Base-by-base conservation (phyloP, 169 alveolate species). In the Cryptosporidium xiaoi region DNA sequence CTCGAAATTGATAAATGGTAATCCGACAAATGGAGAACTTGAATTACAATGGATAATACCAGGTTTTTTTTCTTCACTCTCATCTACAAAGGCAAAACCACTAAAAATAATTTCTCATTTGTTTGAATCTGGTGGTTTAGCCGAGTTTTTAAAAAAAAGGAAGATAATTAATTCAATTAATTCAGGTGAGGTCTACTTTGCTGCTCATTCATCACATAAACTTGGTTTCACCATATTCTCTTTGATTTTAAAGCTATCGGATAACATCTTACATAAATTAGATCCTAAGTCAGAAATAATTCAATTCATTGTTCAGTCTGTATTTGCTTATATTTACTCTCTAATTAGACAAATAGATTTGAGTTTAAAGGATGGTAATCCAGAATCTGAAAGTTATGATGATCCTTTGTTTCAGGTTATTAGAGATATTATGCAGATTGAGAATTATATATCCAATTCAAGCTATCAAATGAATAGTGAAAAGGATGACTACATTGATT, bases 41-140 rank as follows among this genome's bases (percentile, higher is more conserved):
- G 87, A 77, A 60, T 48, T 77, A 56, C 87, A 77, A 34, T 77
- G 87, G 87, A 60, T 77, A 31, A 60, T 77, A 24, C 87, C 87
- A 18, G 56, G 71, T 1, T 77, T 77, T 18, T 62, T 31, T 46
- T 77, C 87, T 3, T 77, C 87, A 46, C 44, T 77, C 8, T 20
- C 65, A 3, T 77, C 87, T 7, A 58, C 87, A 40, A 77, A 62
- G 18, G 58, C 87, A 33, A 77, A 77, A 13, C 87, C 87, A 27
- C 64, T 77, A 6, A 77, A 77, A 27, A 50, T 77, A 15, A 60
- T 77, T 7, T 56, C 87, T 12, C 36, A 62, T 77, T 31, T 77
- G 8, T 62, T 77, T 31, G 87, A 77, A 34, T 77, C 71, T 20
- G 87, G 87, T 34, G 18, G 65, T 46, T 48, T 77, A 5, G 20